A percentile compares a stretch with the other conserved stretches of the same genome.
Evolutionary conservation across 768 basidiomycete species (phyloP).

Genomic region (Gyrodon lividus): DNA sequence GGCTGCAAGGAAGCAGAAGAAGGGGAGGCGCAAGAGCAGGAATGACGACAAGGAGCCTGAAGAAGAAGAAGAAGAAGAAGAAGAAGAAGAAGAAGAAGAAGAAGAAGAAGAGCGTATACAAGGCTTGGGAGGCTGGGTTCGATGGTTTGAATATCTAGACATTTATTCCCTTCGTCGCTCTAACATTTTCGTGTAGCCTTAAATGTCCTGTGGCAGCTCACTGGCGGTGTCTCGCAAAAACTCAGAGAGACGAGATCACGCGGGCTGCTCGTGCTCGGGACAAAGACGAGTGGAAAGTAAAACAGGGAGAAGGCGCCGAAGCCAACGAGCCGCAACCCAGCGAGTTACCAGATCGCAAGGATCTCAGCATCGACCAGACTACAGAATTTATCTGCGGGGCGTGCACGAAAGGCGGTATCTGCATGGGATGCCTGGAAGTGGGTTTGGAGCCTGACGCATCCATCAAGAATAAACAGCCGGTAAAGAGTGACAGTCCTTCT

Average conservation of each 20-base stretch:
- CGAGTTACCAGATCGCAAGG: constrained; percentile 45
- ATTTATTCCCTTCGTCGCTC: background rate
- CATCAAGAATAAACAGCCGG: constrained; percentile 15
- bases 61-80: constrained; percentile 48
- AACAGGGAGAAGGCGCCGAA: constrained; percentile 23
- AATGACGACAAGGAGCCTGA: constrained; percentile 52
- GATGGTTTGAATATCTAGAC: constrained; percentile 56
- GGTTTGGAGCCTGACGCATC: constrained; percentile 48
- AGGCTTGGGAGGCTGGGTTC: constrained; percentile 76
- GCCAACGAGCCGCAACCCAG: constrained; percentile 16
- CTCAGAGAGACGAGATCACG: constrained; percentile 71
- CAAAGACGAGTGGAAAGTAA: constrained; percentile 36
- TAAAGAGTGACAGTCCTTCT: constrained; percentile 5
- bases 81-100: constrained; percentile 52
- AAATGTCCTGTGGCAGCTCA: constrained; percentile 77
- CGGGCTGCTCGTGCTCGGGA: constrained; percentile 61
- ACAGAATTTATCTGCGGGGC: constrained; percentile 79
- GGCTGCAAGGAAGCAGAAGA: constrained; percentile 38
- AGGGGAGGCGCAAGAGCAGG: constrained; percentile 39
- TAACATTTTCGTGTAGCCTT: constrained; percentile 44
- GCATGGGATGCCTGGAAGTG: constrained; percentile 68
- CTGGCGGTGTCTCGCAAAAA: constrained; percentile 68
- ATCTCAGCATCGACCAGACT: constrained; percentile 52
- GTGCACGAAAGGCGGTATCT: constrained; percentile 75
- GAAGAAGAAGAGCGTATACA: constrained; percentile 52